phyloP scores from a whole-genome alignment of 352 stramenopile genomes.

The Globisporangium perplexum region DNA sequence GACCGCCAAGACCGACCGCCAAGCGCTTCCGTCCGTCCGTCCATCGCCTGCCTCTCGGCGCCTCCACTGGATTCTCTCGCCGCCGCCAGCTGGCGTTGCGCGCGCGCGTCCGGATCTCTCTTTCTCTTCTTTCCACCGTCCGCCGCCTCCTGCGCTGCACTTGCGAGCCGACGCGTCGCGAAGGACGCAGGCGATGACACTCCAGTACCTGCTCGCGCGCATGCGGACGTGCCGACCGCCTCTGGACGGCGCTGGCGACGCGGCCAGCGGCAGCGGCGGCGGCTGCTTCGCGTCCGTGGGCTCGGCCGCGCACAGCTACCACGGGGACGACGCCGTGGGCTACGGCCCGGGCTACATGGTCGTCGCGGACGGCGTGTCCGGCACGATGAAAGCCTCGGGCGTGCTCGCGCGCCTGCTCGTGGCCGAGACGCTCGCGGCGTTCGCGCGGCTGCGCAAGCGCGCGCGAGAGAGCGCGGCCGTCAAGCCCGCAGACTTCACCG shows the following conservation, averaged over 20 bases:
- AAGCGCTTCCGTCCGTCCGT: no score
- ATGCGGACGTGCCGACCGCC: slow-evolving; percentile 65
- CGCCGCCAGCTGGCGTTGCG: background rate
- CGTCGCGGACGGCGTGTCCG: slow-evolving; percentile 79
- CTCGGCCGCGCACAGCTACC: slow-evolving; percentile 72
- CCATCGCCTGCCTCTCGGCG: no score
- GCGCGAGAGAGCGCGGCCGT: slow-evolving; percentile 35
- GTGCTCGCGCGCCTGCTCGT: slow-evolving; percentile 77
- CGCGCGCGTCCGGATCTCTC: background rate
- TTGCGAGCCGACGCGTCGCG: no score
- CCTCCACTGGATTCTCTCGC: background rate
- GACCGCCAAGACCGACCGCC: no score
- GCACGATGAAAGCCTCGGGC: slow-evolving; percentile 79
- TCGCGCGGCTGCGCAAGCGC: slow-evolving; percentile 69
- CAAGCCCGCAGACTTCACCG: slow-evolving; percentile 53
- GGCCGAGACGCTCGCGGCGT: slow-evolving; percentile 59
- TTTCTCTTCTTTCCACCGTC: background rate
- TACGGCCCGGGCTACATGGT: slow-evolving; percentile 85
- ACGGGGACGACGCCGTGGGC: slow-evolving; percentile 83
- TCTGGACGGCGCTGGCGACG: slow-evolving; percentile 22
- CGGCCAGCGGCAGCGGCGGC: slow-evolving; percentile 14
- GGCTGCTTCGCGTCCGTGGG: slow-evolving; percentile 71
- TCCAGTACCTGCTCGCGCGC: slow-evolving; percentile 62
- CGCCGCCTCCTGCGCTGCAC: no score
- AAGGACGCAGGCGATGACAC: slow-evolving; percentile 9